Percentiles rank a stretch among this genome's conserved stretches.
phyloP scores from a whole-genome alignment of 306 rosid genomes.

The Fagus crenata region DNA sequence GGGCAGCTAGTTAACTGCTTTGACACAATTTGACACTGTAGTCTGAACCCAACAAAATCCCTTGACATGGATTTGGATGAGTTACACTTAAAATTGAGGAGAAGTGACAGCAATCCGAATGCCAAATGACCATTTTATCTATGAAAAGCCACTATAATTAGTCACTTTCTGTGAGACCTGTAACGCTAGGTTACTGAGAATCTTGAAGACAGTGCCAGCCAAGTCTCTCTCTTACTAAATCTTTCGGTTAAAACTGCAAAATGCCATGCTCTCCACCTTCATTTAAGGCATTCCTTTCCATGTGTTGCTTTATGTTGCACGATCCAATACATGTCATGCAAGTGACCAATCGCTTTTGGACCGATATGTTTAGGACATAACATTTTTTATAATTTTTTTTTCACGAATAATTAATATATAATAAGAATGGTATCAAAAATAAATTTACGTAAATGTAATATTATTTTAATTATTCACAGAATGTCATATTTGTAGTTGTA shows the following conservation, averaged over 20 bases:
- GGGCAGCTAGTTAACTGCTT: background rate
- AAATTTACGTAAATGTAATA: too few relatives aligned
- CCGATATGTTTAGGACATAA: too few relatives aligned
- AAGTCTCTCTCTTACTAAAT: background rate
- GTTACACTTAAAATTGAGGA: slow-evolving; percentile 23
- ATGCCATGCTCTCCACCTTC: background rate
- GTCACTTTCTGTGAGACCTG: slow-evolving; percentile 27
- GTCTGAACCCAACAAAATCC: background rate
- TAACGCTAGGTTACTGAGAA: slow-evolving; percentile 29
- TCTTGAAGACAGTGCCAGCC: slow-evolving; percentile 39
- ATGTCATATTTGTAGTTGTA: too few relatives aligned
- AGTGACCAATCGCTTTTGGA: slow-evolving; percentile 36
- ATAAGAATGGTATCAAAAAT: too few relatives aligned
- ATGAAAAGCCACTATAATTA: background rate
- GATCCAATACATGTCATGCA: slow-evolving; percentile 52
- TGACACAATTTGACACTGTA: too few relatives aligned
- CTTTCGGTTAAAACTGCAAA: background rate
- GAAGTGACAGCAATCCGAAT: background rate
- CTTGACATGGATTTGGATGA: slow-evolving; percentile 16
- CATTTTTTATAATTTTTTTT: too few relatives aligned
- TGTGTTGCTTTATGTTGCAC: slow-evolving; percentile 30
- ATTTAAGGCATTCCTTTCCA: slow-evolving; percentile 34
- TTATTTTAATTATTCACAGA: too few relatives aligned
- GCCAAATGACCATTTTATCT: background rate
- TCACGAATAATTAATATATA: too few relatives aligned